A percentile compares a stretch with the other conserved stretches of the same genome.
These are phyloP conservation scores for Cryphonectria parasitica DNA, from an alignment of 2,329 filamentous ascomycete genomes.

Conservation along the genomic window DNA sequence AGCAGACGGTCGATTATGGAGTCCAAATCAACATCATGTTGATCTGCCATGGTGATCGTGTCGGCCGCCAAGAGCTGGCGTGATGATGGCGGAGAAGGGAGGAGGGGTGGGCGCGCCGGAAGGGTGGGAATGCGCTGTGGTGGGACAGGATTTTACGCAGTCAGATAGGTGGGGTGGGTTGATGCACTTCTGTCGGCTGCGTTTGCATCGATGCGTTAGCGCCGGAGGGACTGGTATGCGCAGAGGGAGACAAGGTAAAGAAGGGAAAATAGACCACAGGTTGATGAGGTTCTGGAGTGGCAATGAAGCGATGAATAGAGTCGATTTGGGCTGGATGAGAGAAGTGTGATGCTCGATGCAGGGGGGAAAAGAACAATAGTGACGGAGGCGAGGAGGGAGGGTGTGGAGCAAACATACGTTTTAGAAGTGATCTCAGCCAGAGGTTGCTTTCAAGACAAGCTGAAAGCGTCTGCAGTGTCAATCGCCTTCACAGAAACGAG, in stretches of 20 bases:
- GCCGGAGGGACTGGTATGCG: not conserved
- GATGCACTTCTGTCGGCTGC: constrained; percentile 30
- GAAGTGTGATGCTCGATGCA: constrained; percentile 10
- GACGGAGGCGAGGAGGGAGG: constrained; percentile 14
- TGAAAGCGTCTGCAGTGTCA: constrained; percentile 29
- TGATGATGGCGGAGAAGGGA: constrained; percentile 29
- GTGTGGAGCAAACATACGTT: constrained; percentile 21
- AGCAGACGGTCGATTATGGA: constrained; percentile 98
- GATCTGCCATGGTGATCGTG: constrained; percentile 59
- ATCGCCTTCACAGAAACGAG: constrained; percentile 19
- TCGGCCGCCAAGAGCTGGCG: constrained; percentile 42
- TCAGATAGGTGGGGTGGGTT: constrained; percentile 29
- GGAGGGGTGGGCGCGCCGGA: constrained; percentile 29
- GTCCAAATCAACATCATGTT: constrained; percentile 94
- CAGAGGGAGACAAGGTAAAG: not conserved
- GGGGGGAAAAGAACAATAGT: not conserved
- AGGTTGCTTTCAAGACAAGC: constrained; percentile 20
- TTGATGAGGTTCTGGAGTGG: constrained; percentile 6
- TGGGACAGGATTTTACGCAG: constrained; percentile 30
- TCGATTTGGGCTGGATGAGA: not conserved
- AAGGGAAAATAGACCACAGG: not conserved
- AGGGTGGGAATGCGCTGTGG: constrained; percentile 30
- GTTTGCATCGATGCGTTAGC: not conserved
- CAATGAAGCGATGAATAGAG: constrained; percentile 13
- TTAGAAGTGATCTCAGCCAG: constrained; percentile 33